Evolutionary conservation across 768 basidiomycete species (phyloP), one percentile per base, ranked within the genome.

Genomic region (Obba rivulosa): DNA sequence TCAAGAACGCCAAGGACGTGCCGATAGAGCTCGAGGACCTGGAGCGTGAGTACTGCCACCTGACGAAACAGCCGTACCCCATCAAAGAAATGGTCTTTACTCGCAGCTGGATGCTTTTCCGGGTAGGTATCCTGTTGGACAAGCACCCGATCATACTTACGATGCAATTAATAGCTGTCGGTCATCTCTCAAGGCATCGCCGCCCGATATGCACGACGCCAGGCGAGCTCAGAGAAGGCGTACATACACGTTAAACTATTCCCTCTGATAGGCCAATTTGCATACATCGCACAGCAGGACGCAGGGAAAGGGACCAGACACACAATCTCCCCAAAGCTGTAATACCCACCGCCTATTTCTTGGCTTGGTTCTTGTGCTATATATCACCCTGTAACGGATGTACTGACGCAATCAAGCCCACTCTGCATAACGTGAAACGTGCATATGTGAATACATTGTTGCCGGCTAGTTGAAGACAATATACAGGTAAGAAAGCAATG

Each of bases 141-240:
- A n/a, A n/a, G n/a, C n/a, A n/a, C n/a, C n/a, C n/a, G n/a, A n/a
- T n/a, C n/a, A n/a, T n/a, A n/a, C n/a, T n/a, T n/a, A n/a, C n/a
- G n/a, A n/a, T 22, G 25, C 37, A n/a, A 37, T 44, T 36, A 48
- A 31, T 45, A 87, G 87, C 66, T 87, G 21, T 76, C 89, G 0
- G 76, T 95, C 50, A 94, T 96, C 55, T 70, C 80, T 1, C 92
- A 96, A 67, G 92, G 92, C 3, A 92, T 96, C 53, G 88, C 92
- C 1, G 92, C 92, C 24, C 79, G 92, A 38, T 80, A 79, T 45
- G 90, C 91, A 1, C 75, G 85, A 21, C 80, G 89, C 17, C 92
- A 96, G 65, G 92, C 92, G 3, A 93, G 88, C 62, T 94, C 92
- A 0, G 91, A 92, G 63, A 69, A 72, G 37, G 92, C 92, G 7